phyloP scores from a whole-genome alignment of 495 filamentous ascomycete species.

The Symbiotaphrina buchneri region DNA sequence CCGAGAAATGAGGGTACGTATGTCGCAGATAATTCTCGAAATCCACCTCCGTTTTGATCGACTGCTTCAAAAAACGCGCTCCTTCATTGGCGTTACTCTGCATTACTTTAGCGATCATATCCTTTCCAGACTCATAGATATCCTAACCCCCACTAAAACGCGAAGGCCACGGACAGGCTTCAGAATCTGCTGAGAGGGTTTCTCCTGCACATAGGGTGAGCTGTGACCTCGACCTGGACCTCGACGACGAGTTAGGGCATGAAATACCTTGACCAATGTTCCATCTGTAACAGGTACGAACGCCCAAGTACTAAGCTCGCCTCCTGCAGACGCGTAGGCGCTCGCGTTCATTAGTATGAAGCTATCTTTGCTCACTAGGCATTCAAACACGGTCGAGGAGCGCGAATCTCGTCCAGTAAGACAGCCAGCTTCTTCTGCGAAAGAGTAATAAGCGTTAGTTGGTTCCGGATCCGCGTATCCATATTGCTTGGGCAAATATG shows the following conservation, averaged over 20 bases:
- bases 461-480: conserved; percentile 28
- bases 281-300: conserved; percentile 44
- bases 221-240: conserved; percentile 22
- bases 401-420: conserved; percentile 7
- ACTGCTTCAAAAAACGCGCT: conserved; percentile 22
- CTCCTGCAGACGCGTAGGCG: conserved; percentile 20
- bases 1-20: conserved; percentile 25
- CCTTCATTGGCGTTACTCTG: conserved; percentile 32
- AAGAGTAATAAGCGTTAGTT: conserved; percentile 28
- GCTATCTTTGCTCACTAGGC: conserved; percentile 27
- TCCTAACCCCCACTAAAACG: too few relatives aligned
- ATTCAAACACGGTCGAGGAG: conserved; percentile 24
- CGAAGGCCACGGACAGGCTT: too few relatives aligned
- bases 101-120: conserved; percentile 2
- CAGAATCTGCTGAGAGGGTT: too few relatives aligned
- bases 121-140: too few relatives aligned
- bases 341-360: conserved; percentile 30
- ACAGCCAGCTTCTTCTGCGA: conserved; percentile 30
- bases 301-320: conserved; percentile 27
- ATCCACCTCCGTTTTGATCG: conserved; percentile 20
- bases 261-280: conserved; percentile 25
- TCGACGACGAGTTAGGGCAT: too few relatives aligned
- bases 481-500: conserved; percentile 26
- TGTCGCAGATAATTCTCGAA: conserved; percentile 20
- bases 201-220: too few relatives aligned